Conservation (phyloP, 1,139 yeast genomes). For the Zygosaccharomyces pseudobailii region DNA sequence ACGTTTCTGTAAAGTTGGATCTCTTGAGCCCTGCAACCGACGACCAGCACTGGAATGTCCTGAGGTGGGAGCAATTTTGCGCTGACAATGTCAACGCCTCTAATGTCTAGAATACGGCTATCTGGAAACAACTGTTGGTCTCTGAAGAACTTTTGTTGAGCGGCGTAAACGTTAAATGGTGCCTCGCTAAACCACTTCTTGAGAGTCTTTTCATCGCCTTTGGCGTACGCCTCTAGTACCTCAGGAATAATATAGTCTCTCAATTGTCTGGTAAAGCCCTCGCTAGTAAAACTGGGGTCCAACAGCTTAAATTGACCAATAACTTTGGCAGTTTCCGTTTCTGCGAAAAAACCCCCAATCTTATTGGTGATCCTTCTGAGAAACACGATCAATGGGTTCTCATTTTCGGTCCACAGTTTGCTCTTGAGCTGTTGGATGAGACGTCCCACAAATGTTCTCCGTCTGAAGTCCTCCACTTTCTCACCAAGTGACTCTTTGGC, state of each 20-base stretch:
- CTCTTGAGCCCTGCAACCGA: constrained; percentile 96
- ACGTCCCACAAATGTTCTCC: constrained; percentile 67
- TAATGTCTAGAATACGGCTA: constrained; percentile 84
- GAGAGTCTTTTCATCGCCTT: constrained; percentile 79
- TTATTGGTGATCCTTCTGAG: constrained; percentile 77
- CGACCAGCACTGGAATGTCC: constrained; percentile 88
- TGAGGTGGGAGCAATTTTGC: constrained; percentile 88
- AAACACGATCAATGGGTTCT: constrained; percentile 81
- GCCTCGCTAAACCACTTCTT: constrained; percentile 96
- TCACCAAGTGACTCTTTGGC: constrained; percentile 66
- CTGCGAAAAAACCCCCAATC: constrained; percentile 85
- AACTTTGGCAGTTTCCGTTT: constrained; percentile 93
- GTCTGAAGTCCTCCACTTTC: constrained; percentile 63
- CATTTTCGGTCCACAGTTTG: constrained; percentile 85
- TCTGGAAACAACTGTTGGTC: constrained; percentile 92
- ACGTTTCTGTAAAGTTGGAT: constrained; percentile 83
- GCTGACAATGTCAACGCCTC: constrained; percentile 91
- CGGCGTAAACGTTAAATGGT: constrained; percentile 91
- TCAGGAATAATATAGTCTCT: constrained; percentile 95
- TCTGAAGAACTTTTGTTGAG: constrained; percentile 86
- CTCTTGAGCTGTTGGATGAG: constrained; percentile 56
- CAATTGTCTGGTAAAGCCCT: constrained; percentile 74
- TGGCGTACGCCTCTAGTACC: constrained; percentile 88
- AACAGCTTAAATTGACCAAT: constrained; percentile 77
- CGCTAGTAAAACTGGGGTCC: constrained; percentile 84